phyloP scores from a whole-genome alignment of 306 rosid genomes.

The Castanopsis chinensis region DNA sequence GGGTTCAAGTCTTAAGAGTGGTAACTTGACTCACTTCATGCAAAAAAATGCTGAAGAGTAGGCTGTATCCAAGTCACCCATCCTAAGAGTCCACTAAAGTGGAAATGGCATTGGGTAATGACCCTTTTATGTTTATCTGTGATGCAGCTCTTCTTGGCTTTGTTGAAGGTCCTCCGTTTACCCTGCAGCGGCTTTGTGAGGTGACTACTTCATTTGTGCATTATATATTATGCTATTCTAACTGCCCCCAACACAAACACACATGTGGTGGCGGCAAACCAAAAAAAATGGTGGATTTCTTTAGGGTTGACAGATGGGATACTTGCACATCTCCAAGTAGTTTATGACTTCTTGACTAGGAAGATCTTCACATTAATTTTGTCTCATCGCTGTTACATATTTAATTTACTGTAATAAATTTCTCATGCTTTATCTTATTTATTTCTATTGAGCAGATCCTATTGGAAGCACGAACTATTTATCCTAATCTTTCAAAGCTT shows the following conservation, averaged over 20 bases:
- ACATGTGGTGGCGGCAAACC: too few relatives aligned
- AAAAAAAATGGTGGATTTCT: background rate
- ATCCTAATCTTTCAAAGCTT: slow-evolving; percentile 88
- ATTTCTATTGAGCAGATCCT: slow-evolving; percentile 60
- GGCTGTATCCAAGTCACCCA: too few relatives aligned
- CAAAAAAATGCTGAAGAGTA: background rate
- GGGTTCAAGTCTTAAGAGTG: background rate
- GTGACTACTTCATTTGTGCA: slow-evolving; percentile 26
- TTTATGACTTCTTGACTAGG: background rate
- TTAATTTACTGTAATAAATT: background rate
- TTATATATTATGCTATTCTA: slow-evolving; percentile 6
- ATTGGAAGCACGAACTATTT: slow-evolving; percentile 66
- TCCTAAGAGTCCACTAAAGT: too few relatives aligned
- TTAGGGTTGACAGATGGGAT: background rate
- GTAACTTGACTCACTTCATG: background rate
- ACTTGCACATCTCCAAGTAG: background rate
- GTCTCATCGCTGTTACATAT: background rate
- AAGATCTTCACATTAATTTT: background rate
- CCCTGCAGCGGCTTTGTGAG: slow-evolving; percentile 94
- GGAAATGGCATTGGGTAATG: background rate
- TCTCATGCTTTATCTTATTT: background rate
- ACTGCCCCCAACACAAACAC: too few relatives aligned
- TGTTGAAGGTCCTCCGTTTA: slow-evolving; percentile 91
- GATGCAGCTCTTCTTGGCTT: slow-evolving; percentile 69
- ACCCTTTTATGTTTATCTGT: slow-evolving; percentile 22